Percentiles rank a stretch among this genome's conserved stretches.
phyloP scores from a whole-genome alignment of 1,284 basidiomycete species.

The Veloporphyrellus conicus region DNA sequence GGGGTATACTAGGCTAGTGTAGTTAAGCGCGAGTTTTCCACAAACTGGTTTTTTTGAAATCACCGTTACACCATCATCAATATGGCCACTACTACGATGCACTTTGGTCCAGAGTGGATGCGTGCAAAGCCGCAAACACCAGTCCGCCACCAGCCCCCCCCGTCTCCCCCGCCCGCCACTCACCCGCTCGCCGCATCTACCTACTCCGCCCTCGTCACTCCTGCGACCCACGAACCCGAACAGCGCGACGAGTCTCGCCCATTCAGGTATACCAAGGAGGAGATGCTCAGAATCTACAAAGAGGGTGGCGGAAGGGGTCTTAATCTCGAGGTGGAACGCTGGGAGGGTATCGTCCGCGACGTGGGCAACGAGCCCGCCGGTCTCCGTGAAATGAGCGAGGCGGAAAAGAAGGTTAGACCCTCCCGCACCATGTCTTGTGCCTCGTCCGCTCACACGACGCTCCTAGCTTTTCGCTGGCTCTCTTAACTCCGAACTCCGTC shows the following conservation, averaged over 20 bases:
- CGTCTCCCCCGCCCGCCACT: slow-evolving; percentile 52
- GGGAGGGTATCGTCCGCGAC: slow-evolving; percentile 81
- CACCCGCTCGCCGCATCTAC: slow-evolving; percentile 57
- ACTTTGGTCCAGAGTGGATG: slow-evolving; percentile 89
- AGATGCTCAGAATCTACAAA: slow-evolving; percentile 79
- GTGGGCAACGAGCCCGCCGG: slow-evolving; percentile 68
- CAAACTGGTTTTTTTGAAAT: slow-evolving; percentile 16
- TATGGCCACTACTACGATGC: slow-evolving; percentile 75
- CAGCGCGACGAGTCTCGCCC: slow-evolving; percentile 64
- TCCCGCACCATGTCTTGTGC: slow-evolving; percentile 6
- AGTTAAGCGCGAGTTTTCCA: slow-evolving; percentile 28
- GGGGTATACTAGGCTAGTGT: slow-evolving; percentile 9
- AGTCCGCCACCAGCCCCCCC: slow-evolving; percentile 49
- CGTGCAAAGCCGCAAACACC: slow-evolving; percentile 64
- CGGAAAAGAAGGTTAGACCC: slow-evolving; percentile 79
- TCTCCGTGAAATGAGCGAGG: slow-evolving; percentile 72
- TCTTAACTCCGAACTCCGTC: slow-evolving; percentile 76
- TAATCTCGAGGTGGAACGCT: slow-evolving; percentile 80
- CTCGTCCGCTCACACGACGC: slow-evolving; percentile 29
- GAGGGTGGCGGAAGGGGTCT: slow-evolving; percentile 72
- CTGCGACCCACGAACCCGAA: slow-evolving; percentile 49
- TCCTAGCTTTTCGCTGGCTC: slow-evolving; percentile 65
- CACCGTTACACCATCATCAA: slow-evolving; percentile 30
- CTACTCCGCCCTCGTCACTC: slow-evolving; percentile 75
- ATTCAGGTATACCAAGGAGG: slow-evolving; percentile 83